Conservation (phyloP, 2,329 filamentous ascomycete genomes). For the Epichloe gansuensis region DNA sequence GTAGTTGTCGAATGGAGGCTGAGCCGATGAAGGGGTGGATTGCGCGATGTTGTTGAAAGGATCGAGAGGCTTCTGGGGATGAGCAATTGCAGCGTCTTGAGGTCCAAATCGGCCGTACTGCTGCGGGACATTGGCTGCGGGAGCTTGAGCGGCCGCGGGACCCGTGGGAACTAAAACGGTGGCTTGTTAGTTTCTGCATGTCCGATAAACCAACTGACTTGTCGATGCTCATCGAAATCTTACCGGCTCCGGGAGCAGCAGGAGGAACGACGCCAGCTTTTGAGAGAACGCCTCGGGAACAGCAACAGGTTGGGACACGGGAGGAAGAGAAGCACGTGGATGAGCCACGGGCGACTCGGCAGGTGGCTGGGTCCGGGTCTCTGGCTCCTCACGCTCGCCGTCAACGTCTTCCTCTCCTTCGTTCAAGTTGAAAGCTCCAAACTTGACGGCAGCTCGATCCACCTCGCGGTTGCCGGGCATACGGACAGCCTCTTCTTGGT, state of each 20-base stretch:
- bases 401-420: slow-evolving; percentile 81
- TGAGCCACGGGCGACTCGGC: slow-evolving; percentile 82
- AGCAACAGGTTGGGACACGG: slow-evolving; percentile 44
- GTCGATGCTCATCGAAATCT: slow-evolving; percentile 10
- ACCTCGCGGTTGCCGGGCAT: slow-evolving; percentile 97
- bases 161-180: slow-evolving; percentile 11
- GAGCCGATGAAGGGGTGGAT: slow-evolving; percentile 40
- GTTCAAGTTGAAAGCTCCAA: slow-evolving; percentile 87
- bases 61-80: slow-evolving; percentile 72
- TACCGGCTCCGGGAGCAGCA: slow-evolving; percentile 22
- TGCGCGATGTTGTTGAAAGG: slow-evolving; percentile 53
- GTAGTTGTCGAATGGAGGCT: slow-evolving; percentile 50
- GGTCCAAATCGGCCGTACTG: slow-evolving; percentile 61
- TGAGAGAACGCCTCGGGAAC: slow-evolving; percentile 45
- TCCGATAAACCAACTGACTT: slow-evolving; percentile 5
- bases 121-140: slow-evolving; percentile 47
- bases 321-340: slow-evolving; percentile 78
- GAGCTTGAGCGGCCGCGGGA: slow-evolving; percentile 29
- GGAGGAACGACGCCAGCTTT: slow-evolving; percentile 34
- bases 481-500: slow-evolving; percentile 94
- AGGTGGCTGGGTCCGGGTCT: slow-evolving; percentile 86
- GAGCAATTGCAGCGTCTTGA: slow-evolving; percentile 43
- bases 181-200: slow-evolving; percentile 13
- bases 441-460: slow-evolving; percentile 85
- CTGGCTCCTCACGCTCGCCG: slow-evolving; percentile 86